Evolutionary conservation across 352 stramenopile genomes (phyloP).

Genomic region (Phytophthora pini): DNA sequence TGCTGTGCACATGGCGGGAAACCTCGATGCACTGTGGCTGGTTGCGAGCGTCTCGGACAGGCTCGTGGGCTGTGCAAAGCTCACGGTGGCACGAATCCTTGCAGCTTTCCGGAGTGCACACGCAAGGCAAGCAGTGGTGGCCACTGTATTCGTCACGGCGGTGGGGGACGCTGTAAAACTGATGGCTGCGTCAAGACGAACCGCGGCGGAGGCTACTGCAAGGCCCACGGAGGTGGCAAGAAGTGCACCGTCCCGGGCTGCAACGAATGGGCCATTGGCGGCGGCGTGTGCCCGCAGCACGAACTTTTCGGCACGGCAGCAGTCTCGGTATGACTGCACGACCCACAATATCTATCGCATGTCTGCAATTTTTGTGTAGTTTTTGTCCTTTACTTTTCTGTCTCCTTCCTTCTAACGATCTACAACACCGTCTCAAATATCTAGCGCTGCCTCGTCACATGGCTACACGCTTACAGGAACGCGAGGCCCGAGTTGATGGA

Average conservation of each 20-base stretch:
- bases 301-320: constrained; percentile 53
- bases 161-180: constrained; percentile 70
- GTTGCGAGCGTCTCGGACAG: constrained; percentile 74
- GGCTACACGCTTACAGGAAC: constrained; percentile 62
- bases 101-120: constrained; percentile 61
- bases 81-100: constrained; percentile 78
- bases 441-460: too few relatives aligned
- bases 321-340: constrained; percentile 54
- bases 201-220: constrained; percentile 79
- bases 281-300: constrained; percentile 72
- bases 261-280: constrained; percentile 77
- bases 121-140: constrained; percentile 82
- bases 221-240: constrained; percentile 80
- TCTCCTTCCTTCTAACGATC: constrained; percentile 7
- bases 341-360: constrained; percentile 28
- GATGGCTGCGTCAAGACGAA: constrained; percentile 80
- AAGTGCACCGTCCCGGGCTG: constrained; percentile 68
- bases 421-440: too few relatives aligned
- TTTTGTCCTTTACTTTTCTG: constrained; percentile 29
- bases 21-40: constrained; percentile 64
- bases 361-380: constrained; percentile 31
- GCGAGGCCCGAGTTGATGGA: constrained; percentile 85
- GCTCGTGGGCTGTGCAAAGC: constrained; percentile 77
- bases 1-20: constrained; percentile 85
- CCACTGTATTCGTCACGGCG: constrained; percentile 83